Evolutionary conservation across 2,329 filamentous ascomycete genomes (phyloP).

Genomic region (Helotiales sp.): DNA sequence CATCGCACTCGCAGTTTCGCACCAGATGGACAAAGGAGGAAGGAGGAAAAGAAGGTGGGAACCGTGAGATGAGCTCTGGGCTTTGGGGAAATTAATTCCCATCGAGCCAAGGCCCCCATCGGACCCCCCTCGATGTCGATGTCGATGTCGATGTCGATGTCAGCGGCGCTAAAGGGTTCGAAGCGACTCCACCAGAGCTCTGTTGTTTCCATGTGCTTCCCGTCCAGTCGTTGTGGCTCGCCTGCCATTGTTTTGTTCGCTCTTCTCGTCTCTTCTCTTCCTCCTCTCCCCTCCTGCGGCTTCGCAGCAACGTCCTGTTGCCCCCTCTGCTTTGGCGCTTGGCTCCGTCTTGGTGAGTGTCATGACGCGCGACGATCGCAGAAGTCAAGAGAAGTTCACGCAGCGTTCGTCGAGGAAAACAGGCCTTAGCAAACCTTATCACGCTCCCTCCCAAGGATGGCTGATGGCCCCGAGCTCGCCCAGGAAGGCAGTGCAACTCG

Average conservation of each 20-base stretch:
- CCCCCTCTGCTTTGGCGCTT: not conserved
- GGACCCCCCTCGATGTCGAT: no score
- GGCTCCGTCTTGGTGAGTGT: not conserved
- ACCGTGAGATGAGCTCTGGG: not conserved
- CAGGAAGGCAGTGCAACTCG: slow-evolving; percentile 8
- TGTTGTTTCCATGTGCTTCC: not conserved
- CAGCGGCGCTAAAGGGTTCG: not conserved
- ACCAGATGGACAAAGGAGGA: not conserved
- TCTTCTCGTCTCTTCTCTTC: no score
- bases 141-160: no score
- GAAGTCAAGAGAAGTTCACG: not conserved
- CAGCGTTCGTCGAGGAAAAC: not conserved
- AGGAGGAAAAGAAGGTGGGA: not conserved
- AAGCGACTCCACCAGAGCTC: not conserved
- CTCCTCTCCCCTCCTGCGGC: not conserved
- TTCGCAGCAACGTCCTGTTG: not conserved
- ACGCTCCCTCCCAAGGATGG: slow-evolving; percentile 7
- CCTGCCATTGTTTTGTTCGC: not conserved
- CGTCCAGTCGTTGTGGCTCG: no score
- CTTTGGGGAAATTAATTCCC: slow-evolving; percentile 7
- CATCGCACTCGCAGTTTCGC: not conserved
- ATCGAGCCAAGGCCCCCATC: slow-evolving; percentile 6
- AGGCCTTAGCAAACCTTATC: slow-evolving; percentile 1
- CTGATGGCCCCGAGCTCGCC: slow-evolving; percentile 12
- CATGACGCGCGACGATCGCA: not conserved